phyloP scores from a whole-genome alignment of 2,329 filamentous ascomycete genomes.

The Penicillium nordicum region DNA sequence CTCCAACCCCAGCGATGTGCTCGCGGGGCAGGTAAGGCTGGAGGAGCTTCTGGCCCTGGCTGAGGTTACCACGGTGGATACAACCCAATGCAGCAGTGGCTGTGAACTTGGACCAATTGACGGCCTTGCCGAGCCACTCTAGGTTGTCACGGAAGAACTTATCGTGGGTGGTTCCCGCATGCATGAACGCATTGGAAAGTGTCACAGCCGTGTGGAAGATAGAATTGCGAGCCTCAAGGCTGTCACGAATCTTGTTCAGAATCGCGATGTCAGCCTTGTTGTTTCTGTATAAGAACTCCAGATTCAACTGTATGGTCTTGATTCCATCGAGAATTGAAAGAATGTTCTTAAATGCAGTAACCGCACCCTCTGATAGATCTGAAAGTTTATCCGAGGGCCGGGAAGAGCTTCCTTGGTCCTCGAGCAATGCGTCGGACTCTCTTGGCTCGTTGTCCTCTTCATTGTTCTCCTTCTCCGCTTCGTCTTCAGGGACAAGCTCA shows the following conservation, averaged over 20 bases:
- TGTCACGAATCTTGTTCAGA: constrained; percentile 93
- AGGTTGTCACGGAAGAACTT: constrained; percentile 98
- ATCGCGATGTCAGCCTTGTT: constrained; percentile 91
- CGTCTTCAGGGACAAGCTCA: constrained; percentile 45
- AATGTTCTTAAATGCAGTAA: constrained; percentile 56
- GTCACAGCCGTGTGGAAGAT: constrained; percentile 98
- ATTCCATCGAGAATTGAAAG: constrained; percentile 73
- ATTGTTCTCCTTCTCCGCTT: constrained; percentile 45
- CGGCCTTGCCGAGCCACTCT: constrained; percentile 95
- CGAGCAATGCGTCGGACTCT: constrained; percentile 59
- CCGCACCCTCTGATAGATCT: constrained; percentile 48
- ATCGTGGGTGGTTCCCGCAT: constrained; percentile 95
- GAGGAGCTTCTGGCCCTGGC: constrained; percentile 86
- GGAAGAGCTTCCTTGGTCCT: constrained; percentile 45
- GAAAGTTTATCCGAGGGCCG: constrained; percentile 41
- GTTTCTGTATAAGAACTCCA: constrained; percentile 94
- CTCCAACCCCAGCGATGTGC: constrained; percentile 58
- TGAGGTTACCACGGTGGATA: constrained; percentile 92
- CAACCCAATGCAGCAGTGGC: constrained; percentile 94
- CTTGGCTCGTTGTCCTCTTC: constrained; percentile 52
- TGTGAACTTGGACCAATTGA: constrained; percentile 99
- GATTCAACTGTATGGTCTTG: constrained; percentile 88
- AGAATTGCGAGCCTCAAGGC: constrained; percentile 89
- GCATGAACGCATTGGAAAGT: constrained; percentile 98
- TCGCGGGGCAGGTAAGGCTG: constrained; percentile 89